Evolutionary conservation across 495 filamentous ascomycete species (phyloP), one percentile per base, ranked within the genome.

Genomic region (Xylaria palmicola): DNA sequence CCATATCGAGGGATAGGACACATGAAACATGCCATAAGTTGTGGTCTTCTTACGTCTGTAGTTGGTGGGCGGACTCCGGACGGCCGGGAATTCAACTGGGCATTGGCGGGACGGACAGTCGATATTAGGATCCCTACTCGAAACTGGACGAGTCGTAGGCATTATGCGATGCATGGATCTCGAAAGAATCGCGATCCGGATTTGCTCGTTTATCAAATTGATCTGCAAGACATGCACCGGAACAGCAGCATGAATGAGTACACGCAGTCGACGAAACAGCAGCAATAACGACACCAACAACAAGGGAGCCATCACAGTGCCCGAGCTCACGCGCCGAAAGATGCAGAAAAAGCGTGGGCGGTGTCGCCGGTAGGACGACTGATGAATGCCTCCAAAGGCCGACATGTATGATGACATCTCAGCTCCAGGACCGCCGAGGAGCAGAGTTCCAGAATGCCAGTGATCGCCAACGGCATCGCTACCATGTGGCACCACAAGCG

Each of bases 401-500:
- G 52, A 6, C 3, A 43, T 43, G 19, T 6, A 43, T 41, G 15
- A 12, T 7, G 32, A 9, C 20, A 43, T n/a, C 27, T 43, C 39
- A 34, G 53, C 53, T 17, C 20, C 39, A 44, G 39, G 27, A 3
- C 39, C 4, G 41, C n/a, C 15, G 26, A 26, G 37, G 27, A 27
- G 34, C 22, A 24, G 9, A 24, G 22, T 55, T 34, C 36, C 24
- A 17, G 44, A 12, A 26, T 29, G 15, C 7, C 4, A 48, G 9
- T 32, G 22, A 44, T 54, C 13, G 53, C 53, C 20, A 56, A 39
- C 37, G 27, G 36, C 17, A 13, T 34, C 27, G 17, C 22, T 52
- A 60, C 57, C 57, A 60, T 60, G 57, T 60, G 57, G 57, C 57
- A 60, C 44, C 30, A 12, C 48, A 52, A 32, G 36, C 57, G 47